Evolutionary conservation across 495 filamentous ascomycete species (phyloP).

Genomic region (Podospora comata): DNA sequence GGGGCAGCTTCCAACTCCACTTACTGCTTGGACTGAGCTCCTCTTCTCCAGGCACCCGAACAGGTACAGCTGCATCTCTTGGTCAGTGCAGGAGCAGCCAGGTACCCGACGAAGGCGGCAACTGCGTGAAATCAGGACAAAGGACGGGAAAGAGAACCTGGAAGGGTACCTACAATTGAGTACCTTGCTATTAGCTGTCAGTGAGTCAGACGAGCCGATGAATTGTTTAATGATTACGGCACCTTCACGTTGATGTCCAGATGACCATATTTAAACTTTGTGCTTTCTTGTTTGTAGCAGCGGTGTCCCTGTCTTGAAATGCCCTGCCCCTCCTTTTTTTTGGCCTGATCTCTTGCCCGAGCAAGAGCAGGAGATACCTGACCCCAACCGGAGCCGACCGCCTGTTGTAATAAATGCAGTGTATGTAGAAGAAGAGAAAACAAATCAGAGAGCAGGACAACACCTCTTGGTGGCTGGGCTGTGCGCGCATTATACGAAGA

Average conservation of each 20-base stretch:
- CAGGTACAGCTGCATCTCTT: conserved; percentile 17
- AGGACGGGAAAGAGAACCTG: not conserved
- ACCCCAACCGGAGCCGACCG: not conserved
- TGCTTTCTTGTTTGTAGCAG: conserved; percentile 17
- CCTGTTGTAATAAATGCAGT: not conserved
- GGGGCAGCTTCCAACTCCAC: not conserved
- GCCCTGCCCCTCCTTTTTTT: conserved; percentile 16
- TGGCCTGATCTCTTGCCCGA: not conserved
- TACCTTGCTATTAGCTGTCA: not conserved
- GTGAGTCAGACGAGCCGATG: conserved; percentile 23
- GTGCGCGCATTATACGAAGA: not conserved
- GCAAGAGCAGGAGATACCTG: too few relatives aligned
- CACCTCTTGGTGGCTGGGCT: not conserved
- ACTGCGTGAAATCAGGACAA: conserved; percentile 1
- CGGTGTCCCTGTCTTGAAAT: not conserved
- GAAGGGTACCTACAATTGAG: too few relatives aligned
- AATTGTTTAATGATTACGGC: conserved; percentile 27
- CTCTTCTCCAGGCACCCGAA: conserved; percentile 19
- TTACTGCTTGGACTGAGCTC: not conserved
- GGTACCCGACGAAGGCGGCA: conserved; percentile 19
- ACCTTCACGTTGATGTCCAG: conserved; percentile 15
- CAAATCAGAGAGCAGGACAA: not conserved
- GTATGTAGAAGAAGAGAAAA: not conserved
- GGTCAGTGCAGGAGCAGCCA: conserved; percentile 14
- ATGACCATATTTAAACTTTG: conserved; percentile 23